These are phyloP conservation scores for Mycogone perniciosa DNA, from an alignment of 2,329 filamentous ascomycete species.

Conservation along the genomic window DNA sequence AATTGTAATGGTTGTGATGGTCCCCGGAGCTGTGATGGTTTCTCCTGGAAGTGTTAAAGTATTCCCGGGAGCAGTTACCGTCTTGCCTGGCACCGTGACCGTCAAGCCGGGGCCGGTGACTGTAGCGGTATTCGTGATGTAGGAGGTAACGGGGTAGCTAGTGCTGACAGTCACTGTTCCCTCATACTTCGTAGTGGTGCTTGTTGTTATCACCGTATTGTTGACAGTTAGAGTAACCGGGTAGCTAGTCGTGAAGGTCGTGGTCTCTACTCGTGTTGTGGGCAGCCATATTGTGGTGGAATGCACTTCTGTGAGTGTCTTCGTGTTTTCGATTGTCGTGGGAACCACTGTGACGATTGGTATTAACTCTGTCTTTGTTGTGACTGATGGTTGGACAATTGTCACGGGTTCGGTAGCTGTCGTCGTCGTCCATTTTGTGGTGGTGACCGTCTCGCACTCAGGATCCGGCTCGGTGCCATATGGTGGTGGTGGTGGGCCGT, in stretches of 20 bases:
- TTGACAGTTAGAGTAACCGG: conserved; percentile 16
- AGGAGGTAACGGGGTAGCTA: conserved; percentile 15
- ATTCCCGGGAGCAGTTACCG: conserved; percentile 20
- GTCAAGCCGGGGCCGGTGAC: conserved; percentile 7
- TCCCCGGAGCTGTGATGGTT: conserved; percentile 2
- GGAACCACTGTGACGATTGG: conserved; percentile 3
- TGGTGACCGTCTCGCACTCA: conserved; percentile 15
- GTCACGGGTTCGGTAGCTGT: conserved; percentile 15
- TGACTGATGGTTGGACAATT: conserved; percentile 8
- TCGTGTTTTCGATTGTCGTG: background rate
- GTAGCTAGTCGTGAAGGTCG: conserved; percentile 10
- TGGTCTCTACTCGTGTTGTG: conserved; percentile 13
- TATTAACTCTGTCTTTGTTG: conserved; percentile 13
- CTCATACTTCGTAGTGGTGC: conserved; percentile 9
- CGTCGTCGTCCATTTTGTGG: conserved; percentile 18
- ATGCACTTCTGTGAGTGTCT: background rate
- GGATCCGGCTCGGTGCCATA: background rate
- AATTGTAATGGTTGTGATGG: conserved; percentile 20
- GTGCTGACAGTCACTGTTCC: conserved; percentile 13
- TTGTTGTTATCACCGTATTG: conserved; percentile 12
- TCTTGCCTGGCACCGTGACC: conserved; percentile 12
- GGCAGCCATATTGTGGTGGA: conserved; percentile 15
- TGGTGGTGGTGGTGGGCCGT: background rate
- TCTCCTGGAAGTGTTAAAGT: conserved; percentile 16
- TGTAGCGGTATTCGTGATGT: conserved; percentile 9